Evolutionary conservation across 177 flowering plant genomes (phyloP).

Genomic region (Vitis hybrid): DNA sequence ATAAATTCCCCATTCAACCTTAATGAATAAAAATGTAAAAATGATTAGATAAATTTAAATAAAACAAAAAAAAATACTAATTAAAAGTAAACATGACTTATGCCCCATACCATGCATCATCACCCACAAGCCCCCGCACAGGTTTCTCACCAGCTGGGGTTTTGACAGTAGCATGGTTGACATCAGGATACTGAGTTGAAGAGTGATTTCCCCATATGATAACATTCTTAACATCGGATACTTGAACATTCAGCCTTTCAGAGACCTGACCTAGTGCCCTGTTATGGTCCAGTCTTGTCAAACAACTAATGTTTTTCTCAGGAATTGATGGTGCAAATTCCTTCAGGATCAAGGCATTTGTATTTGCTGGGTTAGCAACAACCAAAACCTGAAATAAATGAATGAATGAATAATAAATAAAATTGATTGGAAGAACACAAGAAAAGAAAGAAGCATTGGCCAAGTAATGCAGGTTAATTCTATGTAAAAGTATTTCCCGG

Average conservation of each 20-base stretch:
- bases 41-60: not conserved
- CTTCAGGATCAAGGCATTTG: constrained; percentile 42
- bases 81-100: not conserved
- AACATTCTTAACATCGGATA: constrained; percentile 64
- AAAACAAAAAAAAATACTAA: not conserved
- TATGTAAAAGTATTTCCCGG: too few relatives aligned
- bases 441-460: too few relatives aligned
- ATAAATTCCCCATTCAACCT: constrained; percentile 72
- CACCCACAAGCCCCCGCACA: constrained; percentile 49
- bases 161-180: constrained; percentile 53
- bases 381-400: constrained; percentile 49
- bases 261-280: constrained; percentile 76
- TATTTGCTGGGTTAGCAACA: constrained; percentile 78
- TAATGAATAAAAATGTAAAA: not conserved
- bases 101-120: constrained; percentile 53
- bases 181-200: constrained; percentile 63
- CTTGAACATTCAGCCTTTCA: constrained; percentile 60
- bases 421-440: not conserved
- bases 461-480: too few relatives aligned
- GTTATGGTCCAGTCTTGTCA: constrained; percentile 70
- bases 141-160: constrained; percentile 55
- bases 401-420: constrained; percentile 3
- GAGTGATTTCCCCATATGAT: constrained; percentile 78
- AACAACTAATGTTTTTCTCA: constrained; percentile 54
- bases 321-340: constrained; percentile 43